Conservation (phyloP, 352 stramenopile genomes). For the Phytophthora brassicae region DNA sequence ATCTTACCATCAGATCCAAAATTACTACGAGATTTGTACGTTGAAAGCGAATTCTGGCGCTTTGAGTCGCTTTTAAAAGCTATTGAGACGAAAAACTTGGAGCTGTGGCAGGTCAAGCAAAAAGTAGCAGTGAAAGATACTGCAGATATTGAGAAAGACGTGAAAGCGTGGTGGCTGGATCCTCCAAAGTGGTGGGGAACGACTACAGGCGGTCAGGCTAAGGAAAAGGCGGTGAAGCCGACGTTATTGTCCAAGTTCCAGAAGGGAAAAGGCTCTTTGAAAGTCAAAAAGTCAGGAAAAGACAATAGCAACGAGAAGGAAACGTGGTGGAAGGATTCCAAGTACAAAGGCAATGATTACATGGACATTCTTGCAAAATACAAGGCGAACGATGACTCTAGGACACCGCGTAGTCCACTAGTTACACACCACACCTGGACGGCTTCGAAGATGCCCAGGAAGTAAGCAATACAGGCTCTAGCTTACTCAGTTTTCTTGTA, state of each 20-base stretch:
- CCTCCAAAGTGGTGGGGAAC: slow-evolving; percentile 67
- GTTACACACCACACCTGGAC: slow-evolving; percentile 48
- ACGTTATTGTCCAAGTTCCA: slow-evolving; percentile 23
- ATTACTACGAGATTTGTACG: slow-evolving; percentile 65
- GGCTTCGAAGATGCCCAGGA: slow-evolving; percentile 22
- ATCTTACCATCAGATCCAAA: slow-evolving; percentile 68
- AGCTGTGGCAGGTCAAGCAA: slow-evolving; percentile 53
- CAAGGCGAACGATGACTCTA: slow-evolving; percentile 12
- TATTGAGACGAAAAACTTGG: slow-evolving; percentile 75
- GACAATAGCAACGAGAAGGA: slow-evolving; percentile 22
- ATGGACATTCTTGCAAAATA: slow-evolving; percentile 34
- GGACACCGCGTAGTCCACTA: slow-evolving; percentile 37
- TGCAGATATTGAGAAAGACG: slow-evolving; percentile 15
- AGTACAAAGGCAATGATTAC: slow-evolving; percentile 80
- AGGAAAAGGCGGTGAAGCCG: slow-evolving; percentile 27
- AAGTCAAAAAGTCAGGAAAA: not conserved
- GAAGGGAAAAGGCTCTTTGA: slow-evolving; percentile 24
- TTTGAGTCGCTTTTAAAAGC: slow-evolving; percentile 73
- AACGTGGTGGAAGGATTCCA: slow-evolving; percentile 67
- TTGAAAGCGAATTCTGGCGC: slow-evolving; percentile 85
- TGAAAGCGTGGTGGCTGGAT: slow-evolving; percentile 64
- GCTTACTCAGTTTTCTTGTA: not conserved
- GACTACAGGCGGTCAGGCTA: slow-evolving; percentile 13
- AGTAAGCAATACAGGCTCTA: slow-evolving; percentile 28
- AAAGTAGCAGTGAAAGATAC: slow-evolving; percentile 3